Conservation (phyloP, 306 rosid genomes). For the Notholithocarpus densiflorus region DNA sequence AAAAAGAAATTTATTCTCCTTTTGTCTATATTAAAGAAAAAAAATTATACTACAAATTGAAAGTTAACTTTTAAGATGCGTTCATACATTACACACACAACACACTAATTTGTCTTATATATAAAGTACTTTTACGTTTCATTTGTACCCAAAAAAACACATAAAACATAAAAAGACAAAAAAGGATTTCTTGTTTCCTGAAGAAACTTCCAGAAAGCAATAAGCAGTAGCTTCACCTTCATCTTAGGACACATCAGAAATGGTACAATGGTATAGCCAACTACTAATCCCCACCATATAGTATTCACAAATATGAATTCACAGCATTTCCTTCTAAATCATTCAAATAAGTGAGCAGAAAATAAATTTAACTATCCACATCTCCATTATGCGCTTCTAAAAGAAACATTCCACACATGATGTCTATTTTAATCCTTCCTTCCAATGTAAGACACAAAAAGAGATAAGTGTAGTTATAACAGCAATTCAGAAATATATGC, state of each 20-base stretch:
- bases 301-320: neutral
- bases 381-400: neutral
- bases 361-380: neutral
- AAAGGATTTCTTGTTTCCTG: too few species aligned
- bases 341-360: neutral
- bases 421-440: neutral
- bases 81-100: too few species aligned
- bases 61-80: too few species aligned
- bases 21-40: neutral
- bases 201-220: too few species aligned
- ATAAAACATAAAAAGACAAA: too few species aligned
- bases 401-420: neutral
- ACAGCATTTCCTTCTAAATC: neutral
- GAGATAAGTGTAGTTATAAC: neutral
- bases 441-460: neutral
- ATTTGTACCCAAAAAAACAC: too few species aligned
- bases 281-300: neutral
- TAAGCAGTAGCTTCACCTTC: neutral
- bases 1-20: neutral
- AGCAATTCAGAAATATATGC: neutral
- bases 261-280: neutral
- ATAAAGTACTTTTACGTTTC: too few species aligned
- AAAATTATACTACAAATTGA: too few species aligned
- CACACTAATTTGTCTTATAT: too few species aligned
- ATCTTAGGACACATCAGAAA: neutral